Evolutionary conservation across 1,284 basidiomycete genomes (phyloP).

Genomic region (Neonothopanus nambi): DNA sequence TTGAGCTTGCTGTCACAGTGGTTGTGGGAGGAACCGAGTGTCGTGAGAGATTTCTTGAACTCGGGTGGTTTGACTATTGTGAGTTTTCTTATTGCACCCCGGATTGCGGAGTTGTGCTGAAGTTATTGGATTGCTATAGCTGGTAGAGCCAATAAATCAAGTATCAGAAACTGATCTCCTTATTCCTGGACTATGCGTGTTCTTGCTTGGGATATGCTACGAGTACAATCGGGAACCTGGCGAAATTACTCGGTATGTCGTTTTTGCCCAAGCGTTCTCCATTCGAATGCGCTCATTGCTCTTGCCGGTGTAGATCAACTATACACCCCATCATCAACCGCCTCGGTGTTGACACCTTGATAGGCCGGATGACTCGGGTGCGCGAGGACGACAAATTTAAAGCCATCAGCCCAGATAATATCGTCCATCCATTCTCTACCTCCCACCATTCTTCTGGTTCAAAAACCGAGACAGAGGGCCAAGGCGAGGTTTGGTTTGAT

Average conservation of each 20-base stretch:
- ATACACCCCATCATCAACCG: constrained; percentile 87
- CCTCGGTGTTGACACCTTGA: constrained; percentile 85
- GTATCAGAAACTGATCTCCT: constrained; percentile 83
- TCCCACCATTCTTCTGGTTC: constrained; percentile 35
- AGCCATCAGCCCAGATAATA: constrained; percentile 79
- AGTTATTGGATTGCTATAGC: constrained; percentile 41
- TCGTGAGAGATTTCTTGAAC: constrained; percentile 88
- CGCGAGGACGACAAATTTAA: constrained; percentile 93
- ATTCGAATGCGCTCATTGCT: neutral
- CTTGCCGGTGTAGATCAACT: constrained; percentile 55
- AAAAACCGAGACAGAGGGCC: constrained; percentile 49
- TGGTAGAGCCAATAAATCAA: constrained; percentile 94
- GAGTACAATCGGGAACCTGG: constrained; percentile 94
- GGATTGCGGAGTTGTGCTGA: neutral
- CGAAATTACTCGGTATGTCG: constrained; percentile 77
- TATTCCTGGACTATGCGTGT: constrained; percentile 89
- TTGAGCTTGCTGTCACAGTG: constrained; percentile 84
- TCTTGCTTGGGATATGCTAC: constrained; percentile 92
- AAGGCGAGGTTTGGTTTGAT: constrained; percentile 96
- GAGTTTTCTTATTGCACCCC: constrained; percentile 34
- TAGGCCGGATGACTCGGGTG: constrained; percentile 83
- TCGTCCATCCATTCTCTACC: constrained; percentile 52
- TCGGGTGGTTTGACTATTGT: constrained; percentile 90
- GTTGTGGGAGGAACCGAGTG: constrained; percentile 94
- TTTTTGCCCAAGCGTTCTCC: neutral